Conservation (phyloP, 768 basidiomycete genomes). For the Leccinum broughii region DNA sequence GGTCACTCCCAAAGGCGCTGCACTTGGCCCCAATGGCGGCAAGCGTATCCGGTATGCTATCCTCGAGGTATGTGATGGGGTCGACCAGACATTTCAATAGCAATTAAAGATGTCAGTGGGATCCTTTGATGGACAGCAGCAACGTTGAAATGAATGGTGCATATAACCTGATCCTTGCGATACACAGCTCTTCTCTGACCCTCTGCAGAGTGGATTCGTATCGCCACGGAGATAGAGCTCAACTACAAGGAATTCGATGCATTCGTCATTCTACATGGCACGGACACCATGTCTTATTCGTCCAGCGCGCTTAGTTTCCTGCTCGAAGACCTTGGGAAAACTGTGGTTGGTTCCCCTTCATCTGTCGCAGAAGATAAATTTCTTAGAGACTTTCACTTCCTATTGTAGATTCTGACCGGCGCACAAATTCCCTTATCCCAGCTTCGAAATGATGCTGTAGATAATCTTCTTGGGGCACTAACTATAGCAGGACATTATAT, state of each 20-base stretch:
- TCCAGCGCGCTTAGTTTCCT: slow-evolving; percentile 89
- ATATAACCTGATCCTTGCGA: background rate
- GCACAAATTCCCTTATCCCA: slow-evolving; percentile 93
- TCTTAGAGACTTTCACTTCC: background rate
- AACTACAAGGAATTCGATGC: slow-evolving; percentile 87
- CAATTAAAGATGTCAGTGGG: slow-evolving; percentile 56
- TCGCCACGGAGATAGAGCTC: slow-evolving; percentile 90
- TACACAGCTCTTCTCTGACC: slow-evolving; percentile 3
- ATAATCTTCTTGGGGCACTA: slow-evolving; percentile 87
- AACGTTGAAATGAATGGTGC: slow-evolving; percentile 82
- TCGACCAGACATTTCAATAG: background rate
- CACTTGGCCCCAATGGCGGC: slow-evolving; percentile 56
- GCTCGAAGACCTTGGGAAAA: slow-evolving; percentile 90
- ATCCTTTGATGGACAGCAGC: slow-evolving; percentile 84
- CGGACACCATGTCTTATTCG: slow-evolving; percentile 90
- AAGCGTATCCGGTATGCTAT: slow-evolving; percentile 86
- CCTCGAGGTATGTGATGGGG: slow-evolving; percentile 58
- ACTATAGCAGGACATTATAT: slow-evolving; percentile 89
- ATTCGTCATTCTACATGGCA: slow-evolving; percentile 88
- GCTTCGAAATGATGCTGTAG: slow-evolving; percentile 91
- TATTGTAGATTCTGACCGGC: slow-evolving; percentile 76
- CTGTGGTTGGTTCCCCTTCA: slow-evolving; percentile 55
- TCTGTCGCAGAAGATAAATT: background rate
- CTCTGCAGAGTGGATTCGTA: slow-evolving; percentile 79
- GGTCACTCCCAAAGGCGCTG: slow-evolving; percentile 72